phyloP scores from a whole-genome alignment of 1,284 basidiomycete genomes.

The Fomitopsis schrenkii region DNA sequence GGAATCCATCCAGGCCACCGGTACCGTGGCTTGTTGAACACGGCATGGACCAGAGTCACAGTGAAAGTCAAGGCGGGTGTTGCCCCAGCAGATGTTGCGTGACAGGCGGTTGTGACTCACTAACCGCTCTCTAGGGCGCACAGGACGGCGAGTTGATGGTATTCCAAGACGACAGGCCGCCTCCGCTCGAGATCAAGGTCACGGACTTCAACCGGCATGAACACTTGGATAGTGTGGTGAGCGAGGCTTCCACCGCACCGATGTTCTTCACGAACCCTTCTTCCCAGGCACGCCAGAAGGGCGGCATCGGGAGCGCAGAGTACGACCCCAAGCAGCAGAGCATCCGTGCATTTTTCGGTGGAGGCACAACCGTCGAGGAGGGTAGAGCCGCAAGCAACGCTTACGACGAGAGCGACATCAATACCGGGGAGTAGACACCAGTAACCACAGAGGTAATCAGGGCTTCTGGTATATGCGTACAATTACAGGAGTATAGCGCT shows the following conservation, averaged over 20 bases:
- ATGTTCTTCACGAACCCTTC: neutral
- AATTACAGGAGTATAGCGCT: conserved; percentile 6
- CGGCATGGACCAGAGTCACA: conserved; percentile 63
- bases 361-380: conserved; percentile 29
- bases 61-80: conserved; percentile 29
- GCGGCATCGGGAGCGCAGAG: conserved; percentile 70
- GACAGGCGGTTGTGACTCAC: neutral
- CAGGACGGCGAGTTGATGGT: conserved; percentile 23
- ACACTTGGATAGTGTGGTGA: conserved; percentile 55
- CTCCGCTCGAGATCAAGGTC: conserved; percentile 39
- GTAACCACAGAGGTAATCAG: neutral
- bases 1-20: conserved; percentile 28
- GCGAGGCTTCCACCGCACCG: conserved; percentile 19
- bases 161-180: conserved; percentile 24
- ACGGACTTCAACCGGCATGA: conserved; percentile 52
- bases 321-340: conserved; percentile 75
- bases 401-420: conserved; percentile 25
- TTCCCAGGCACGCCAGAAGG: conserved; percentile 65
- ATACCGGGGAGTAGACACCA: conserved; percentile 14
- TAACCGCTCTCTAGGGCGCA: conserved; percentile 22
- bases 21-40: conserved; percentile 60
- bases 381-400: conserved; percentile 30
- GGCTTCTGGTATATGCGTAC: conserved; percentile 9
- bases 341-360: conserved; percentile 77
- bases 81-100: neutral